Evolutionary conservation across 805 yeast genomes (phyloP), one percentile per base, ranked within the genome.

Genomic region (Saturnispora silvae): DNA sequence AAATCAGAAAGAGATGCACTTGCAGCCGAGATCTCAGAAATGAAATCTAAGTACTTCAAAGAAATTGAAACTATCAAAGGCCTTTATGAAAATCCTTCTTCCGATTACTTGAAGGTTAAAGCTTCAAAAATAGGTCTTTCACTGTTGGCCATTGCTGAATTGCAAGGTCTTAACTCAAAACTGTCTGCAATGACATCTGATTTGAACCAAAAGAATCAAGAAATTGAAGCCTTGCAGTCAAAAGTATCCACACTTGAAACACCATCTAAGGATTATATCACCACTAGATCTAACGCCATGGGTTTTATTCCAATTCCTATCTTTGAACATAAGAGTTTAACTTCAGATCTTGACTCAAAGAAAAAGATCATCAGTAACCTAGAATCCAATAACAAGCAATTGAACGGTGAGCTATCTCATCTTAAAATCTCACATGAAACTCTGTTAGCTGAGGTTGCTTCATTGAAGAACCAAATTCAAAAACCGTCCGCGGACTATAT

Each of bases 261-360:
- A 3, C 61, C 61, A 13, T 40, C 56, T 7, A 28, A 34, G 5
- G 61, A 54, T 4, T 57, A 56, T 33, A 31, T 56, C n/a, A 30
- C 40, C 35, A 30, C 45, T 8, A 38, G 52, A 37, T 37, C 48
- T 33, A 31, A 37, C 16, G 30, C 40, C 2, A 38, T 40, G 25
- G 48, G 49, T 4, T 32, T 45, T 17, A 47, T 47, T 11, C 41
- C 50, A 4, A 16, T 52, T 23, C 49, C 53, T 26, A 31, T 43
- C 15, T 30, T 40, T 14, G 50, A 47, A 17, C 47, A 45, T 29
- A 27, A 31, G 10, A 13, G 18, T 4, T 20, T 37, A 33, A 32
- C 27, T 9, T 16, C 32, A 11, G 26, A 27, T n/a, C 9, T 37
- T 31, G 32, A 27, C 15, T 26, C 31, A 5, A 31, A 26, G n/a